These are phyloP conservation scores for Sorghum bicolor DNA, from an alignment of 176 grass and related monocot genomes.

Conservation along the genomic window Sorghum_bicolor_NCBIv3 NC_012872.2:53736501-53737000, in stretches of 20 bases:
- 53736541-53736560: neutral
- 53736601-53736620: neutral
- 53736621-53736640: neutral
- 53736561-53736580: neutral
- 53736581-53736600: neutral
- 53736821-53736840: neutral
- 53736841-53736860: neutral
- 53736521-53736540: neutral
- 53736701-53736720: neutral
- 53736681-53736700: neutral
- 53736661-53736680: neutral
- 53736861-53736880: neutral
- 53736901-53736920: neutral
- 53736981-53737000: neutral
- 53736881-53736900: neutral
- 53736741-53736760: neutral
- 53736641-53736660: neutral
- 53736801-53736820: neutral
- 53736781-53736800: neutral
- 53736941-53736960: neutral
- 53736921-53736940: neutral
- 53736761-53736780: neutral
- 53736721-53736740: no score
- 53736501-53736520: neutral
- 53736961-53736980: neutral